phyloP scores from a whole-genome alignment of 768 basidiomycete species.

The Terana coerulea region DNA sequence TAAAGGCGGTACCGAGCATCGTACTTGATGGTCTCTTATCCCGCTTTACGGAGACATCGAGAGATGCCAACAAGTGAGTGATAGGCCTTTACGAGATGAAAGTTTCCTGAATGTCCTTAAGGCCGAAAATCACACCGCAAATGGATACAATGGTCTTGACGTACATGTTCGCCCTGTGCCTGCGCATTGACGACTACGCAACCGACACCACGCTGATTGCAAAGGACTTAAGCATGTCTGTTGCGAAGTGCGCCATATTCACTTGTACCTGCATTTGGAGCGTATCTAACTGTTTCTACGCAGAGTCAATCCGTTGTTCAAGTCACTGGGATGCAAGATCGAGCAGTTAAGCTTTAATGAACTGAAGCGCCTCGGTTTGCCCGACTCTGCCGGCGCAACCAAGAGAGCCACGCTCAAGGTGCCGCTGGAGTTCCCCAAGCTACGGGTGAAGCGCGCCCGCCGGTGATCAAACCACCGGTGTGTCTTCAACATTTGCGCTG shows the following conservation, averaged over 20 bases:
- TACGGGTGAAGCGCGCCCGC: slow-evolving; percentile 32
- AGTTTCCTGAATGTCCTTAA: not conserved
- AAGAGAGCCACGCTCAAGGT: slow-evolving; percentile 72
- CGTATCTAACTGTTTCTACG: not conserved
- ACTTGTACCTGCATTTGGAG: not conserved
- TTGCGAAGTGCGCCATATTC: slow-evolving; percentile 53
- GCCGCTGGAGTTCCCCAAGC: slow-evolving; percentile 82
- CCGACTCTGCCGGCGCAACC: slow-evolving; percentile 54
- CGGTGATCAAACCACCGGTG: slow-evolving; percentile 9
- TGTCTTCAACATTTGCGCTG: not conserved
- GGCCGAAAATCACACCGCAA: slow-evolving; percentile 52
- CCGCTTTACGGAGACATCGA: slow-evolving; percentile 74
- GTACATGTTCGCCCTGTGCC: slow-evolving; percentile 76
- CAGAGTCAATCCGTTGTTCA: slow-evolving; percentile 70
- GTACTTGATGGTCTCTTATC: slow-evolving; percentile 72
- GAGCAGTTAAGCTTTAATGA: slow-evolving; percentile 54
- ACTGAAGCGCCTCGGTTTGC: slow-evolving; percentile 64
- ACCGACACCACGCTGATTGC: slow-evolving; percentile 68
- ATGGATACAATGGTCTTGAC: slow-evolving; percentile 71
- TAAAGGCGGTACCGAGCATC: slow-evolving; percentile 55
- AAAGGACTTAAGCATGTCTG: slow-evolving; percentile 64
- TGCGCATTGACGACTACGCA: slow-evolving; percentile 75
- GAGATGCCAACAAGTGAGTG: slow-evolving; percentile 63
- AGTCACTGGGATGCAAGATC: slow-evolving; percentile 76
- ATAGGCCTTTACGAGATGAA: not conserved